Conservation (phyloP, 192 early-diverging fungal species). For the Coemansia sp. region DNA sequence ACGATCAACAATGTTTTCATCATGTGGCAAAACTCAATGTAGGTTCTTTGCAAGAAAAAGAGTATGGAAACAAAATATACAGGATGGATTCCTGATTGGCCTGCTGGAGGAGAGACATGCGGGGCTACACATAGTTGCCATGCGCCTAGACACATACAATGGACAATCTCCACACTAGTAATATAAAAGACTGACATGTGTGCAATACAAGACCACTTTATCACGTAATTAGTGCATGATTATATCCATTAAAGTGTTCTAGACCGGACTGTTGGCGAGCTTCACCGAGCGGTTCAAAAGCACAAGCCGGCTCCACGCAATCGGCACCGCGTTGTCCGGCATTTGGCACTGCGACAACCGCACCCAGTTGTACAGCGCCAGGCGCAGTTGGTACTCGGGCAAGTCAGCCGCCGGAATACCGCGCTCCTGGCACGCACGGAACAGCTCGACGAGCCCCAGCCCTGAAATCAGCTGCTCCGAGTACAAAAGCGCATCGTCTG, state of each 20-base stretch:
- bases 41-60: not conserved
- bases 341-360: conserved; percentile 4
- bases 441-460: conserved; percentile 35
- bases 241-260: no score
- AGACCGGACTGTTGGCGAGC: not conserved
- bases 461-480: conserved; percentile 25
- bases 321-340: conserved; percentile 21
- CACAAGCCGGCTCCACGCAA: conserved; percentile 46
- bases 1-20: conserved; percentile 11
- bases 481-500: conserved; percentile 32
- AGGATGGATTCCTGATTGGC: no score
- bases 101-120: no score
- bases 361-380: conserved; percentile 30
- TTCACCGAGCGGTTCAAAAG: conserved; percentile 21
- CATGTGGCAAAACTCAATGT: no score
- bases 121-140: no score
- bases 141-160: no score
- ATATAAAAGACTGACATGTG: no score
- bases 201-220: no score
- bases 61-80: not conserved
- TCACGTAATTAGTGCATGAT: no score
- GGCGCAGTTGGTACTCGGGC: conserved; percentile 19
- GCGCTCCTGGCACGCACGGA: conserved; percentile 47
- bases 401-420: conserved; percentile 38
- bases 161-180: no score